Evolutionary conservation across 306 rosid species (phyloP).

Genomic region (Elaeagnus macrophylla): DNA sequence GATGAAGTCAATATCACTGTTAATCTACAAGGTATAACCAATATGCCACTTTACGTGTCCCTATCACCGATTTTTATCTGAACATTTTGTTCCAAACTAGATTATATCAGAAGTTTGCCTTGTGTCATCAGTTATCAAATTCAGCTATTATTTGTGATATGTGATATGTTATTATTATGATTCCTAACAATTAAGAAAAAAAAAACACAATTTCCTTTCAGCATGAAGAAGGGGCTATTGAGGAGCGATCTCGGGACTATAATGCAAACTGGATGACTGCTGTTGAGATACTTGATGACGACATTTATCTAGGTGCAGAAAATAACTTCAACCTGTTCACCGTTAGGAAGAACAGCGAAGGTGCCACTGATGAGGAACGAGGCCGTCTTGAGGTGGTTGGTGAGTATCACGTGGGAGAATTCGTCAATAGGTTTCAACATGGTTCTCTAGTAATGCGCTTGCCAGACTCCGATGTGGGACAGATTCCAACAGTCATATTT

Average conservation of each 20-base stretch:
- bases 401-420: slow-evolving; percentile 90
- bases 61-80: no score
- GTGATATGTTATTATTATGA: no score
- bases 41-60: no score
- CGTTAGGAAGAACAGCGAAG: slow-evolving; percentile 69
- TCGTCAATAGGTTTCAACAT: slow-evolving; percentile 67
- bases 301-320: slow-evolving; percentile 84
- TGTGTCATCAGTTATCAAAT: no score
- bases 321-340: slow-evolving; percentile 49
- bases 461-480: slow-evolving; percentile 93
- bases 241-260: slow-evolving; percentile 96
- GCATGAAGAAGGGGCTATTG: slow-evolving; percentile 99
- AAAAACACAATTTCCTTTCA: slow-evolving; percentile 17
- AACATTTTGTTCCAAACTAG: no score
- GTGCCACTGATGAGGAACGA: slow-evolving; percentile 87
- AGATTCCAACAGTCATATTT: slow-evolving; percentile 84
- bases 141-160: no score
- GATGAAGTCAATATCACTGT: slow-evolving; percentile 87
- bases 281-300: slow-evolving; percentile 95
- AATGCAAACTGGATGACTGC: slow-evolving; percentile 96
- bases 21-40: slow-evolving; percentile 80
- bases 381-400: slow-evolving; percentile 89
- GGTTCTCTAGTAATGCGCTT: slow-evolving; percentile 92
- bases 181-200: not conserved
- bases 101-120: no score